A percentile compares a stretch with the other conserved stretches of the same genome.
Conservation (phyloP, 345 rosid species). For the Rubroshorea leprosula region DNA sequence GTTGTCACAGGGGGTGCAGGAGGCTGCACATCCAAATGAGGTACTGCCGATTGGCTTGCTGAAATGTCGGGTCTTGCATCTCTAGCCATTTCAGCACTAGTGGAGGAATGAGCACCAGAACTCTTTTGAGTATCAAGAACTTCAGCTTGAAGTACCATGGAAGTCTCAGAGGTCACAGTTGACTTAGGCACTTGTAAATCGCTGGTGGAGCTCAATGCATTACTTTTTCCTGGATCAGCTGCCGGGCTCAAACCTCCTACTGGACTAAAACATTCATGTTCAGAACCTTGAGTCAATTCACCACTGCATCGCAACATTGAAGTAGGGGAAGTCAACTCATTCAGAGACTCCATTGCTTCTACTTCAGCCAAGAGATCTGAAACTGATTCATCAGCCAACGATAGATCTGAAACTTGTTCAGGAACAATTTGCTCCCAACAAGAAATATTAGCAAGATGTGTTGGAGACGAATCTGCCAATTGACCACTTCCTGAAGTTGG, state of each 20-base stretch:
- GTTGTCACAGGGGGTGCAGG: constrained; percentile 33
- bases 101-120: constrained; percentile 39
- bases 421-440: constrained; percentile 68
- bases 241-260: constrained; percentile 59
- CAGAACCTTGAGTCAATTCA: constrained; percentile 55
- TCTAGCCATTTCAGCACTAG: constrained; percentile 36
- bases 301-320: constrained; percentile 41
- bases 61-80: constrained; percentile 34
- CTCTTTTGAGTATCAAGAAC: constrained; percentile 30
- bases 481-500: constrained; percentile 58
- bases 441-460: constrained; percentile 37
- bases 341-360: constrained; percentile 92
- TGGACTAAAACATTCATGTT: constrained; percentile 76
- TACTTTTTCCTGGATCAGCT: constrained; percentile 51
- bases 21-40: constrained; percentile 43
- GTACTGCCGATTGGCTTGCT: constrained; percentile 45
- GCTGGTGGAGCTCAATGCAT: constrained; percentile 66
- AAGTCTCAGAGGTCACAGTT: constrained; percentile 25
- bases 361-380: constrained; percentile 98
- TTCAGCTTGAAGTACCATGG: constrained; percentile 26
- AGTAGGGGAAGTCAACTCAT: constrained; percentile 74
- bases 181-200: constrained; percentile 51
- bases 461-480: constrained; percentile 31
- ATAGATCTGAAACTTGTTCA: constrained; percentile 51
- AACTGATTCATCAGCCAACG: constrained; percentile 83